Base-by-base conservation (phyloP, 257 asterid genomes). In the Ilex aquifolium region DNA sequence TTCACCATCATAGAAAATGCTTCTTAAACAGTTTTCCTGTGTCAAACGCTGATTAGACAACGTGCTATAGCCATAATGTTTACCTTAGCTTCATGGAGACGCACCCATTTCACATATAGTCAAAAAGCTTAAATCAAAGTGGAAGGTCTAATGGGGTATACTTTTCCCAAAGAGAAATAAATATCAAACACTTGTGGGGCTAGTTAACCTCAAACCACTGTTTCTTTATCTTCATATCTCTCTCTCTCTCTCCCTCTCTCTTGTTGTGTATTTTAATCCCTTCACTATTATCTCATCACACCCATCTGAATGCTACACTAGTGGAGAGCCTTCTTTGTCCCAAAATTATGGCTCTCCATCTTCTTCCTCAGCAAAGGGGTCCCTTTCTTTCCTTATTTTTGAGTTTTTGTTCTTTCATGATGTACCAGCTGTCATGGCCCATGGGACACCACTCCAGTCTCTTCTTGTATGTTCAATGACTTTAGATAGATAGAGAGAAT, bases 391-490 rank as follows among this genome's bases (percentile, higher is more conserved):
- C 16, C 27, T 16, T 9, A 2, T 56, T 1, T 3, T 65, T 31
- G 13, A 14, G 2, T 36, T 7, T 13, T 3, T 1, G 9, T 42
- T 17, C 3, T 49, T 17, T 14, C 11, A 3, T 56, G 42, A 59
- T 61, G 52, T 11, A 44, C 72, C 67, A 62, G 76, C 72, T 73
- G 70, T 42, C 32, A 51, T 61, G 84, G 78, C 51, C 85, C 83
- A 73, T 42, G 63, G 55, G 31, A 54, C 73, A 29, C 80, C 77
- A 76, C 62, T 10, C 39, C 77, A 76, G 64, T 10, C 39, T 63
- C 59, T 68, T 71, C 62, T 64, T 65, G 27, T 1, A 21, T 31
- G 50, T 52, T 36, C 66, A 16, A 72, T 69, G 39, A 58, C 17
- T 66, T 56, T 30, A 13, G 58, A 21, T 1, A 60, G 11, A 61